phyloP scores from a whole-genome alignment of 495 filamentous ascomycete species.

The Penicillium paxilli region DNA sequence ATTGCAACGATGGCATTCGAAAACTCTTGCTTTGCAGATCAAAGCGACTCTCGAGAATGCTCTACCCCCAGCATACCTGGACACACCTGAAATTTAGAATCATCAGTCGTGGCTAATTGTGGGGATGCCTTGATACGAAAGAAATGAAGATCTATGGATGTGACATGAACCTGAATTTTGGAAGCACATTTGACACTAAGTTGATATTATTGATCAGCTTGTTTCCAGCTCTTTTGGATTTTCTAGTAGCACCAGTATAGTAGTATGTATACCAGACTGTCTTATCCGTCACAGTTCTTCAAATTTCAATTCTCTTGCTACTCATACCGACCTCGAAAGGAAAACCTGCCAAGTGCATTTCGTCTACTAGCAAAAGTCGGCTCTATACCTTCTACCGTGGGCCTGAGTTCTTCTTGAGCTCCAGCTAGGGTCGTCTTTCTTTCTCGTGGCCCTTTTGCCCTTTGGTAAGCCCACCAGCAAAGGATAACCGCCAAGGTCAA shows the following conservation, averaged over 20 bases:
- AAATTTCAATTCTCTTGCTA: background rate
- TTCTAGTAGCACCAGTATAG: no score
- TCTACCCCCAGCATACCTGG: slow-evolving; percentile 21
- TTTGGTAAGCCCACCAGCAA: slow-evolving; percentile 13
- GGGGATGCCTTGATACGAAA: no score
- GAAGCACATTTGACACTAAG: no score
- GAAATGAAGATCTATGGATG: no score
- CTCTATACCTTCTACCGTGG: background rate
- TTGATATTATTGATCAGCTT: no score
- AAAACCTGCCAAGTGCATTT: background rate
- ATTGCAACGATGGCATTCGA: slow-evolving; percentile 32
- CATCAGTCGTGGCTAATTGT: no score
- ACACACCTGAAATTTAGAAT: slow-evolving; percentile 1
- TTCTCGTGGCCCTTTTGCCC: background rate
- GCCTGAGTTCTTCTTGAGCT: background rate
- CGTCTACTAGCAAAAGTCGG: background rate
- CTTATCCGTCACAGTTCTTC: no score
- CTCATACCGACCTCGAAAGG: background rate
- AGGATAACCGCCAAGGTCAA: slow-evolving; percentile 8
- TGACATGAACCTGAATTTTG: no score
- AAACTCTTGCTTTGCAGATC: slow-evolving; percentile 37
- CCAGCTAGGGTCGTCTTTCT: background rate
- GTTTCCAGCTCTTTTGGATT: no score
- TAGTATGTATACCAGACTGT: no score
- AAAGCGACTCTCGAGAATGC: slow-evolving; percentile 27